Evolutionary conservation across 768 basidiomycete species (phyloP).

Genomic region (Tricholoma bakamatsutake): DNA sequence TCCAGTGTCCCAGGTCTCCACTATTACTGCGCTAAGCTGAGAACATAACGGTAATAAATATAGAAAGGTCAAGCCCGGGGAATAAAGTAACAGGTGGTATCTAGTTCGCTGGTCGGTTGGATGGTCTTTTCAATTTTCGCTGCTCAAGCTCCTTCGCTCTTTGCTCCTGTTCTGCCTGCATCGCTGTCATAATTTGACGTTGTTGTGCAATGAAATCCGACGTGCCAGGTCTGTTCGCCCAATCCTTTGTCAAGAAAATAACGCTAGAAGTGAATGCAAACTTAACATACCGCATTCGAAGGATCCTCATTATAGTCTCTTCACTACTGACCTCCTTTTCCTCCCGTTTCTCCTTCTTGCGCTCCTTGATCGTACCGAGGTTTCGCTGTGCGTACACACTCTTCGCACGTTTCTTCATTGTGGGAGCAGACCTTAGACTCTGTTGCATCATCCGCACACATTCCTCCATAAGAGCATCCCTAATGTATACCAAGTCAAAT

Average conservation of each 20-base stretch:
- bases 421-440: slow-evolving; percentile 64
- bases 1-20: slow-evolving; percentile 14
- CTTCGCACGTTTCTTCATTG: slow-evolving; percentile 85
- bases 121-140: slow-evolving; percentile 52
- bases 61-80: slow-evolving; percentile 15
- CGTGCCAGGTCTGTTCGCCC: slow-evolving; percentile 55
- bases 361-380: slow-evolving; percentile 90
- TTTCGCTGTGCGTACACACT: slow-evolving; percentile 91
- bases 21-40: background rate
- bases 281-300: slow-evolving; percentile 82
- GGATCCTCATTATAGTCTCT: slow-evolving; percentile 90
- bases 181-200: slow-evolving; percentile 71
- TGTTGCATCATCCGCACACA: slow-evolving; percentile 95
- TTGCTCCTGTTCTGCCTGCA: slow-evolving; percentile 78
- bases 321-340: slow-evolving; percentile 73
- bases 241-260: background rate
- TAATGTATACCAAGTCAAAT: slow-evolving; percentile 21
- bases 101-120: slow-evolving; percentile 23
- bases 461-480: slow-evolving; percentile 87
- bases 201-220: slow-evolving; percentile 88
- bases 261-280: background rate
- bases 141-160: slow-evolving; percentile 56
- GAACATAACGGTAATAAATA: slow-evolving; percentile 6
- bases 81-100: slow-evolving; percentile 34
- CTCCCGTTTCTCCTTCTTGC: slow-evolving; percentile 88